Evolutionary conservation across 1,284 basidiomycete species (phyloP), one percentile per base, ranked within the genome.

Genomic region (Gomphus bonarii): DNA sequence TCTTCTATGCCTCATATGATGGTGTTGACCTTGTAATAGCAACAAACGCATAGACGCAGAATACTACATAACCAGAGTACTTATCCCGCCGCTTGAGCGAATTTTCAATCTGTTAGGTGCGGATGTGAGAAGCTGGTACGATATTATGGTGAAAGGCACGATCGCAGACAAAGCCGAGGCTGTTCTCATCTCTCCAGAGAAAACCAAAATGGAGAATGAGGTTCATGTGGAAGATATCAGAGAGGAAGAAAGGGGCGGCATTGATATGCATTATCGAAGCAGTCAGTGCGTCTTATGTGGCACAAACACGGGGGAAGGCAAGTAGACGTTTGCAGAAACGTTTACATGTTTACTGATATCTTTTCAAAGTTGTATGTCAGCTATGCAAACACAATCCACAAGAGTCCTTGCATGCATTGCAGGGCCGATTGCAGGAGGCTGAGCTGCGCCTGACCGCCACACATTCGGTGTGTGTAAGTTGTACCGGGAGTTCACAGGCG

Each of bases 21-120:
- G 46, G 11, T 31, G 16, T 18, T 48, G 46, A 48, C 46, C 14
- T 8, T 48, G 14, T 16, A 8, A 22, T 64, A 87, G 83, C 44
- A 72, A 78, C 42, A 72, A 84, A 44, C 81, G 80, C 11, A 76
- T 95, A 28, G 91, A 97, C 67, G 84, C 84, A 3, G 69, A 78
- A n/a, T 97, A 98, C 71, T 98, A 99, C 68, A 97, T 99, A 64
- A 80, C 81, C 1, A 78, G 83, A 50, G 84, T 93, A 18, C 78
- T 99, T 51, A 90, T 98, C 53, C 92, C 92, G 3, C 93, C 95
- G 0, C 68, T 99, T 59, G 85, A 88, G 59, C 80, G 95, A 38
- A 84, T 99, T 47, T 93, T 98, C 73, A 94, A 90, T 65, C 80
- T 98, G 28, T 77, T 95, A 33, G 95, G 97, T 6, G 92, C 88